Conservation (phyloP, 2,329 filamentous ascomycete species). For the Diaporthe velutina region DNA sequence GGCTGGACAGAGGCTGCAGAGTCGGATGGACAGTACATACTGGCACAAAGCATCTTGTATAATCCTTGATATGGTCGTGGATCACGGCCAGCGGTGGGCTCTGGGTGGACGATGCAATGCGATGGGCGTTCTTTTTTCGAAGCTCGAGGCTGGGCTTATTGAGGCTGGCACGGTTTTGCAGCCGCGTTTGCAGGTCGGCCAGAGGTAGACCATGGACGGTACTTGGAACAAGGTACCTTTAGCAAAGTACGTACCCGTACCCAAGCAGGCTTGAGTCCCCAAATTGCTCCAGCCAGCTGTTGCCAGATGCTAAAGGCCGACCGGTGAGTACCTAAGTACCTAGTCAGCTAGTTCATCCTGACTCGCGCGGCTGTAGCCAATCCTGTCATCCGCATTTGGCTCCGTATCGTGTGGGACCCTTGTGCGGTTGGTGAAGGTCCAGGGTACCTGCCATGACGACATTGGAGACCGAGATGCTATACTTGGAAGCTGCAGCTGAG, state of each 20-base stretch:
- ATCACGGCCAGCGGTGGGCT: conserved; percentile 10
- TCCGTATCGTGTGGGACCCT: neutral
- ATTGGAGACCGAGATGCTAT: neutral
- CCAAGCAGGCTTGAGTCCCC: too few relatives aligned
- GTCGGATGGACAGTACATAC: conserved; percentile 16
- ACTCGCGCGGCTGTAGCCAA: neutral
- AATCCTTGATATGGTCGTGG: neutral
- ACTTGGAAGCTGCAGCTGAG: too few relatives aligned
- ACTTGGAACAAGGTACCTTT: neutral
- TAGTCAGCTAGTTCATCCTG: neutral
- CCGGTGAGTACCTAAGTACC: neutral
- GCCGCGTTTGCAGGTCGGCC: conserved; percentile 8
- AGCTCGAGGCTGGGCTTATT: conserved; percentile 25
- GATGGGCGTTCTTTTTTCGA: neutral
- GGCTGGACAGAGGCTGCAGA: neutral
- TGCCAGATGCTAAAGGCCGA: neutral
- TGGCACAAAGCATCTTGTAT: conserved; percentile 40
- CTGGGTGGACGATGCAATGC: neutral
- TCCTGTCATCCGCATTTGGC: neutral
- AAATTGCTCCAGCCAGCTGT: neutral
- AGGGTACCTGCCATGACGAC: conserved; percentile 1
- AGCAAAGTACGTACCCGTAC: neutral
- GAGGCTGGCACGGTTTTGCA: conserved; percentile 30
- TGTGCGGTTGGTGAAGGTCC: neutral
- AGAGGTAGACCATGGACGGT: neutral